Percentiles rank a stretch among this genome's conserved stretches.
These are phyloP conservation scores for Fusarium sp. DNA, from an alignment of 2,329 filamentous ascomycete species.

Conservation along the genomic window DNA sequence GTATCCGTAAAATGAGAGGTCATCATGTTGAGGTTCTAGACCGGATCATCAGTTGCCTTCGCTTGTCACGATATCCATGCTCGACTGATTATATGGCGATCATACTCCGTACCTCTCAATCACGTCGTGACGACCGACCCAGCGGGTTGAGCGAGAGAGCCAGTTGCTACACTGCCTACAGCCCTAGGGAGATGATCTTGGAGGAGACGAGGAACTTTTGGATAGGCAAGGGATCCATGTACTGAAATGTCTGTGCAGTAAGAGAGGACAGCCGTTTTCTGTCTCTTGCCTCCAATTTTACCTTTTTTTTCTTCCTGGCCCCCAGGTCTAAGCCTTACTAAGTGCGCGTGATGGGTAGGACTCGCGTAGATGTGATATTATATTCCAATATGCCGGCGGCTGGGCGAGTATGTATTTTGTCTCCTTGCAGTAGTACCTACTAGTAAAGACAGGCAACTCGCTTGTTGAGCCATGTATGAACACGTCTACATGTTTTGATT, in stretches of 20 bases:
- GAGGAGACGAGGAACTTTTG: slow-evolving; percentile 25
- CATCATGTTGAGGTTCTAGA: slow-evolving; percentile 24
- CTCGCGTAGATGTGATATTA: not conserved
- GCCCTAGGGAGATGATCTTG: slow-evolving; percentile 26
- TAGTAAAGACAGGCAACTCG: not conserved
- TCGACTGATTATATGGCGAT: slow-evolving; percentile 17
- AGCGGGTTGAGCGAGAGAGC: not conserved
- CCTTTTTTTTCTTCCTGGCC: not conserved
- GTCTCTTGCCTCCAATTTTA: slow-evolving; percentile 8
- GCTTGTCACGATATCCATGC: slow-evolving; percentile 16
- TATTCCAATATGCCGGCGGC: slow-evolving; percentile 7
- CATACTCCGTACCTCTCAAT: not conserved
- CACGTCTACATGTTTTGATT: not conserved
- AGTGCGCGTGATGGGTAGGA: not conserved
- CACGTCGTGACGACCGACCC: slow-evolving; percentile 14
- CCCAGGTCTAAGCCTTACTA: slow-evolving; percentile 5
- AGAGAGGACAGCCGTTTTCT: slow-evolving; percentile 13
- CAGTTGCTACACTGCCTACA: slow-evolving; percentile 18
- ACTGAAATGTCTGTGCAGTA: slow-evolving; percentile 20
- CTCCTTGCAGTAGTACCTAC: not conserved
- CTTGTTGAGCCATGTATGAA: not conserved
- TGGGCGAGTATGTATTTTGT: not conserved
- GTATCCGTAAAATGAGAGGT: slow-evolving; percentile 18
- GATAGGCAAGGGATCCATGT: slow-evolving; percentile 24
- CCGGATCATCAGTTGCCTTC: slow-evolving; percentile 20